Percentiles rank a stretch among this genome's conserved stretches.
phyloP scores from a whole-genome alignment of 495 filamentous ascomycete species.

The Neurospora sp. region DNA sequence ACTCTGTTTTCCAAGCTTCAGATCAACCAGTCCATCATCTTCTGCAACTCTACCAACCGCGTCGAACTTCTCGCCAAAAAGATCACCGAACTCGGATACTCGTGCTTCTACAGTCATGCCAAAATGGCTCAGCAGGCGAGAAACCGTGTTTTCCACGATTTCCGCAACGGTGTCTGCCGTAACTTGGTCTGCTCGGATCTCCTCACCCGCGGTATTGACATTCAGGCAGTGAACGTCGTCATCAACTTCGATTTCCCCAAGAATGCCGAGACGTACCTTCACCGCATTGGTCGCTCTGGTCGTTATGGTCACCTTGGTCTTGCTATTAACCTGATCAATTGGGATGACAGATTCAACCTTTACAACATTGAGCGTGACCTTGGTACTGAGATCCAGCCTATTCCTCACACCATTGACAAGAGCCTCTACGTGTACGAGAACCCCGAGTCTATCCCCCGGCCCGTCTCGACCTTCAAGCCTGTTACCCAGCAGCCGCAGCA shows the following conservation, averaged over 20 bases:
- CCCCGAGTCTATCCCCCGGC: conserved; percentile 85
- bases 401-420: conserved; percentile 91
- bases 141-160: conserved; percentile 98
- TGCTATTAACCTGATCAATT: conserved; percentile 98
- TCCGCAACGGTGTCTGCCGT: conserved; percentile 92
- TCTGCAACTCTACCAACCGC: conserved; percentile 98
- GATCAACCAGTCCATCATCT: conserved; percentile 99
- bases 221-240: conserved; percentile 98
- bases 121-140: conserved; percentile 96
- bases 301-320: conserved; percentile 95
- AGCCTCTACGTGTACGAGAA: conserved; percentile 97
- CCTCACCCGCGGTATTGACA: conserved; percentile 96
- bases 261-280: conserved; percentile 97
- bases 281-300: conserved; percentile 95
- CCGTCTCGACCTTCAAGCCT: conserved; percentile 39
- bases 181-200: conserved; percentile 98
- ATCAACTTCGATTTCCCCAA: conserved; percentile 99
- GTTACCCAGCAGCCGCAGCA: conserved; percentile 20
- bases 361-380: conserved; percentile 98
- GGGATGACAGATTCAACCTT: conserved; percentile 97
- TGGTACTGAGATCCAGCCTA: conserved; percentile 93
- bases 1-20: conserved; percentile 97
- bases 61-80: conserved; percentile 98
- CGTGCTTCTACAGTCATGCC: conserved; percentile 98
- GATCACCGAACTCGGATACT: conserved; percentile 97